These are phyloP conservation scores for Parascedosporium putredinis DNA, from an alignment of 2,329 filamentous ascomycete species.

Conservation along the genomic window DNA sequence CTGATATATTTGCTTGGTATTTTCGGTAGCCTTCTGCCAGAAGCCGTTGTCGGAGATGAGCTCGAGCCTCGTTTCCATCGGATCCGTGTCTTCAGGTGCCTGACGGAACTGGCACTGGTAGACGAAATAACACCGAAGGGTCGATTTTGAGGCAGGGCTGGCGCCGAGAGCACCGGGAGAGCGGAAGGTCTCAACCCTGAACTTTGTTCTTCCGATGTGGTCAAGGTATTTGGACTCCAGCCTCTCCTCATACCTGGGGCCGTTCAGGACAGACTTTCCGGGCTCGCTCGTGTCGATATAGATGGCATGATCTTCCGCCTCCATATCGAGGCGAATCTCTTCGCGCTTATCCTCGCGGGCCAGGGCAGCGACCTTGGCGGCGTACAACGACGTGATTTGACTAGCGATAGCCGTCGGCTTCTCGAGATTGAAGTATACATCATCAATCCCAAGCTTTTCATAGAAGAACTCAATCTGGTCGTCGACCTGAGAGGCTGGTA, in stretches of 20 bases:
- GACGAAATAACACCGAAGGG: constrained; percentile 95
- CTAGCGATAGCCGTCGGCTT: constrained; percentile 76
- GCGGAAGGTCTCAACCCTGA: constrained; percentile 95
- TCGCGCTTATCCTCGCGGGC: constrained; percentile 87
- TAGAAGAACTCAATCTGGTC: constrained; percentile 94
- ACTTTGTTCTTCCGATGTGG: constrained; percentile 60
- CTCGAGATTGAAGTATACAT: constrained; percentile 96
- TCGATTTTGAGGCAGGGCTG: constrained; percentile 58
- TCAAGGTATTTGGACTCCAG: constrained; percentile 95
- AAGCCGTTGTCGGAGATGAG: constrained; percentile 90
- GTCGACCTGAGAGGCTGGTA: constrained; percentile 73
- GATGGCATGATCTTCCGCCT: constrained; percentile 86
- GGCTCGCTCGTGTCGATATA: constrained; percentile 97
- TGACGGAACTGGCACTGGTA: constrained; percentile 92
- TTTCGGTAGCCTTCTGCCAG: constrained; percentile 87
- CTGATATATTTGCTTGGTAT: constrained; percentile 93
- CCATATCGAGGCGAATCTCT: constrained; percentile 92
- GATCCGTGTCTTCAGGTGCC: constrained; percentile 55
- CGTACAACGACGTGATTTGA: constrained; percentile 92
- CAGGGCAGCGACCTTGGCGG: constrained; percentile 89
- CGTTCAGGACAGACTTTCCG: constrained; percentile 62
- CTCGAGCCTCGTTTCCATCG: constrained; percentile 78
- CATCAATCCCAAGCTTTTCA: constrained; percentile 92
- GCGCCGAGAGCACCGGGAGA: constrained; percentile 71
- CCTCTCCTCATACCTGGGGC: constrained; percentile 86